These are phyloP conservation scores for Suillus clintonianus DNA, from an alignment of 768 basidiomycete species.

Conservation along the genomic window DNA sequence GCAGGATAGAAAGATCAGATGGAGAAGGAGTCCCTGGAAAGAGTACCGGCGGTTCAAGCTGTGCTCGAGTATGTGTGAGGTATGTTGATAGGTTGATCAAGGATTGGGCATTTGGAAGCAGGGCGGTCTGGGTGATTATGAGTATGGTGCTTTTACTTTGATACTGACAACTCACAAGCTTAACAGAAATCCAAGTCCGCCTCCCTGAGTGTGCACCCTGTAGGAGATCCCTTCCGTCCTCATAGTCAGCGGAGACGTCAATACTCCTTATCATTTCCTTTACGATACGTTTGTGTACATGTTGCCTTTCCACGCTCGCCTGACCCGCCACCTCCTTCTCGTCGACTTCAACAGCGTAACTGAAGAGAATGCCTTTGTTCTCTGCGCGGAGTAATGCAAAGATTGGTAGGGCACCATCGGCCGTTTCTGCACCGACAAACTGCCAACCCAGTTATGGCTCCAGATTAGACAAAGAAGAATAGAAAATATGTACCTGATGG, in stretches of 20 bases:
- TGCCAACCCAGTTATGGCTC: constrained; percentile 27
- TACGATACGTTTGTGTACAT: constrained; percentile 62
- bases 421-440: constrained; percentile 91
- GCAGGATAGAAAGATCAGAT: constrained; percentile 59
- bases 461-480: neutral
- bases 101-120: constrained; percentile 62
- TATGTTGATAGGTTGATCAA: constrained; percentile 64
- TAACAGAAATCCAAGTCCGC: constrained; percentile 83
- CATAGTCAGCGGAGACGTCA: constrained; percentile 80
- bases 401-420: constrained; percentile 63
- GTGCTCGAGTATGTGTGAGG: constrained; percentile 47
- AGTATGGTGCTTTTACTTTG: neutral
- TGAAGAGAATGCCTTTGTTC: constrained; percentile 77
- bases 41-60: constrained; percentile 37
- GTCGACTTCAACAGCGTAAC: constrained; percentile 86
- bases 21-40: constrained; percentile 71
- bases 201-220: constrained; percentile 36
- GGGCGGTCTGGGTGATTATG: constrained; percentile 52
- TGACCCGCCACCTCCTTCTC: constrained; percentile 48
- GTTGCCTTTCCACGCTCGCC: constrained; percentile 19
- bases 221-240: constrained; percentile 44
- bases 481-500: constrained; percentile 55
- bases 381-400: constrained; percentile 60
- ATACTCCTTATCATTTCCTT: constrained; percentile 77
- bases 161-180: constrained; percentile 54